A percentile compares a stretch with the other conserved stretches of the same genome.
Conservation (phyloP, 2,329 filamentous ascomycete species). For the Cladorrhinum sp. region DNA sequence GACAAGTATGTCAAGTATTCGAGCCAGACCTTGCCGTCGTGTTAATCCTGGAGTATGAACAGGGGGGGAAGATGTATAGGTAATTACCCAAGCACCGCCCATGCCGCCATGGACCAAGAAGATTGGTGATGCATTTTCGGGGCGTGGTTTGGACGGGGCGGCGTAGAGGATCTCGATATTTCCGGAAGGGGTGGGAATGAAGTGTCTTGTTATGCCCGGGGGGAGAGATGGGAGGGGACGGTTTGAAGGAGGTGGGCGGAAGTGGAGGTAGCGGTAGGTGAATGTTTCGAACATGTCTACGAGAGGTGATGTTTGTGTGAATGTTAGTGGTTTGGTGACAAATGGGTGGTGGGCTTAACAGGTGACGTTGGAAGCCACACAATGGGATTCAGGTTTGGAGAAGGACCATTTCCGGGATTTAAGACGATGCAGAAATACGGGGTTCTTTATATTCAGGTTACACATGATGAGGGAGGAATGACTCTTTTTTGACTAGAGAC, state of each 20-base stretch:
- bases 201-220: conserved; percentile 40
- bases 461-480: neutral
- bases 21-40: no score
- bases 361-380: neutral
- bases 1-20: conserved; percentile 50
- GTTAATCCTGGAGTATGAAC: no score
- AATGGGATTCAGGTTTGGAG: neutral
- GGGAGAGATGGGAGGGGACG: conserved; percentile 34
- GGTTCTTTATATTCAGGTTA: conserved; percentile 10
- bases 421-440: neutral
- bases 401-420: conserved; percentile 6
- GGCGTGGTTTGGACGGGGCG: conserved; percentile 27
- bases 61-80: no score
- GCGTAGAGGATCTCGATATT: conserved; percentile 49
- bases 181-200: conserved; percentile 43
- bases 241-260: conserved; percentile 26
- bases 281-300: conserved; percentile 29
- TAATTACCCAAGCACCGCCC: conserved; percentile 45
- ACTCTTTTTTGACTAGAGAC: neutral
- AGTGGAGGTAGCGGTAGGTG: conserved; percentile 34
- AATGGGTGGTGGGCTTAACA: neutral
- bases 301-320: neutral
- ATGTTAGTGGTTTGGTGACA: neutral
- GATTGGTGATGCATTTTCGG: conserved; percentile 34
- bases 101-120: conserved; percentile 55